phyloP scores from a whole-genome alignment of 1,139 yeast genomes.

The Debaryomycetaceae sp. region DNA sequence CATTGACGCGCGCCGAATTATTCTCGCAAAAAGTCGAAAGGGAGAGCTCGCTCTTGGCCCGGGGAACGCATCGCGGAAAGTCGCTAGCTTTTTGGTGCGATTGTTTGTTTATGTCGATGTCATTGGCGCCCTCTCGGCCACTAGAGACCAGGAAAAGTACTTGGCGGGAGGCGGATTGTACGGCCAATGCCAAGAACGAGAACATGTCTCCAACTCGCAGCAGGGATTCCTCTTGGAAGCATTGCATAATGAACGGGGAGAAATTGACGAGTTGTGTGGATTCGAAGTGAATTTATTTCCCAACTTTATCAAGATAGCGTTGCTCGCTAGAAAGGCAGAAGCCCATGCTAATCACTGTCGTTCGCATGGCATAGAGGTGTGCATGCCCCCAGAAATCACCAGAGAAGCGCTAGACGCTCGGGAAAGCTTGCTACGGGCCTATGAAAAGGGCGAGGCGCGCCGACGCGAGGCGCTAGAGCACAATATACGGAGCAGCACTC shows the following conservation, averaged over 20 bases:
- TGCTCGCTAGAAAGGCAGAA: slow-evolving; percentile 32
- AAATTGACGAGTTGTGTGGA: slow-evolving; percentile 50
- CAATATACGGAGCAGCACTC: slow-evolving; percentile 6
- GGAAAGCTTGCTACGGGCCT: slow-evolving; percentile 20
- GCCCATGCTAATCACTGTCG: slow-evolving; percentile 1
- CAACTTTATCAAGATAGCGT: slow-evolving; percentile 34
- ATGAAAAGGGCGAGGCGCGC: slow-evolving; percentile 23
- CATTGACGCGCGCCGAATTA: slow-evolving; percentile 59
- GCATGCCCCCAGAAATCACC: slow-evolving; percentile 19
- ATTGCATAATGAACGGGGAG: slow-evolving; percentile 13
- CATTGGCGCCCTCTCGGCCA: slow-evolving; percentile 45
- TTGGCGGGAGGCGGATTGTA: slow-evolving; percentile 6
- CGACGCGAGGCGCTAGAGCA: slow-evolving; percentile 21
- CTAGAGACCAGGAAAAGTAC: slow-evolving; percentile 20
- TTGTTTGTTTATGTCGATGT: slow-evolving; percentile 70
- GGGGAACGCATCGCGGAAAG: slow-evolving; percentile 1
- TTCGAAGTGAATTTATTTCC: slow-evolving; percentile 46
- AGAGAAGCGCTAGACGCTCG: slow-evolving; percentile 39
- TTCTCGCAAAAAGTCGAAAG: slow-evolving; percentile 32
- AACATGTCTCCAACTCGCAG: slow-evolving; percentile 4
- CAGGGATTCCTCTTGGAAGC: neutral
- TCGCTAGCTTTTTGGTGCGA: slow-evolving; percentile 47
- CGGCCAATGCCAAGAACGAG: neutral
- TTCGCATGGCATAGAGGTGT: slow-evolving; percentile 1
- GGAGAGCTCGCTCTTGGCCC: slow-evolving; percentile 1